These are phyloP conservation scores for Ustilago cynodontis DNA, from an alignment of 1,284 basidiomycete species.

Conservation along the genomic window DNA sequence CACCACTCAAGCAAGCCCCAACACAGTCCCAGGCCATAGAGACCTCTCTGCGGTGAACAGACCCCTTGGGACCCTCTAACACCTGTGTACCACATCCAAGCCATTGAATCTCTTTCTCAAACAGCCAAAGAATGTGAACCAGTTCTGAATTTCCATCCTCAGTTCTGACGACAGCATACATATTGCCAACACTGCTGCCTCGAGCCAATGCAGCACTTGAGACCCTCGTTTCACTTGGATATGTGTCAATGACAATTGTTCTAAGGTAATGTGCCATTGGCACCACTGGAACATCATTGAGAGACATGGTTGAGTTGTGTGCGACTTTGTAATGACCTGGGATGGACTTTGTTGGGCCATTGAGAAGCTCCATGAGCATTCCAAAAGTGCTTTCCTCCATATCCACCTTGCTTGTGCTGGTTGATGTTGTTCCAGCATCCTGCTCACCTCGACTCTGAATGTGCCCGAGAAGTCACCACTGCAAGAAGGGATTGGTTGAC, in stretches of 20 bases:
- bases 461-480: background rate
- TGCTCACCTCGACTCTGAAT: background rate
- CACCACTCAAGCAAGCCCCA: too few relatives aligned
- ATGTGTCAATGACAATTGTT: background rate
- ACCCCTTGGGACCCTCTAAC: too few relatives aligned
- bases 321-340: background rate
- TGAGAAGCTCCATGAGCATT: background rate
- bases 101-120: slow-evolving; percentile 7
- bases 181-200: background rate
- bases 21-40: too few relatives aligned
- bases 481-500: background rate
- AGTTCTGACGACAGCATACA: background rate
- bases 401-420: background rate
- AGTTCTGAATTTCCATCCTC: background rate
- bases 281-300: background rate
- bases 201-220: background rate
- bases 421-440: background rate
- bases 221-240: background rate
- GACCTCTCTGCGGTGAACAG: too few relatives aligned
- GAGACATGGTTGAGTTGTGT: background rate
- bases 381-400: slow-evolving; percentile 1
- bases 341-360: background rate
- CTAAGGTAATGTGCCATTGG: background rate
- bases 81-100: background rate
- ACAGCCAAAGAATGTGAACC: slow-evolving; percentile 3